These are phyloP conservation scores for Talaromyces sp. DNA, from an alignment of 2,329 filamentous ascomycete genomes.

Conservation along the genomic window DNA sequence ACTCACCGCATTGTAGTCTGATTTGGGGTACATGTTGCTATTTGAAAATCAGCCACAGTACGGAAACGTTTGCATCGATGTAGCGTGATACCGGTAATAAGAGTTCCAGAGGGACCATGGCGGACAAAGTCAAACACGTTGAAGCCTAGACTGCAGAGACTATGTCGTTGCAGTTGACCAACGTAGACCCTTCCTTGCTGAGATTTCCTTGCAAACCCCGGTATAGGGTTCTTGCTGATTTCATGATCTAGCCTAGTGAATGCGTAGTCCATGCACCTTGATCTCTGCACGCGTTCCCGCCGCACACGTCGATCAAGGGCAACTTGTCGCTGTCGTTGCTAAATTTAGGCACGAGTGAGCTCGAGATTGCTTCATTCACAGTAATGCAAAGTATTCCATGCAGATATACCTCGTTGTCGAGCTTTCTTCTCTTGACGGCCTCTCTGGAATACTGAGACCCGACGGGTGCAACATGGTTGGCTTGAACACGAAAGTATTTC, in stretches of 20 bases:
- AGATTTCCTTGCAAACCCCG: conserved; percentile 24
- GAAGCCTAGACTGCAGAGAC: conserved; percentile 28
- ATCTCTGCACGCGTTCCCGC: conserved; percentile 34
- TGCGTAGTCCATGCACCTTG: conserved; percentile 29
- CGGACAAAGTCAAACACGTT: conserved; percentile 27
- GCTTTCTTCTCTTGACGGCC: conserved; percentile 56
- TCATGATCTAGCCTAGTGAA: conserved; percentile 30
- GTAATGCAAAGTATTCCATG: neutral
- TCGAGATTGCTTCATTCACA: neutral
- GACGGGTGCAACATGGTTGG: conserved; percentile 49
- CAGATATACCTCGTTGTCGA: conserved; percentile 38
- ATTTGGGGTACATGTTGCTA: conserved; percentile 19
- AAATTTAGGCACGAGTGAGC: neutral
- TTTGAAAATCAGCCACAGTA: conserved; percentile 19
- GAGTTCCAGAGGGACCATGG: conserved; percentile 33
- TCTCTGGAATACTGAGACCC: conserved; percentile 55
- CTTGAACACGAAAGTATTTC: conserved; percentile 66
- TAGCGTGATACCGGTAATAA: conserved; percentile 34
- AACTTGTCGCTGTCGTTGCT: conserved; percentile 30
- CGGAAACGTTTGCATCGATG: neutral
- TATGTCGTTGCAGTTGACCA: conserved; percentile 30
- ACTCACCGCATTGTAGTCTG: neutral
- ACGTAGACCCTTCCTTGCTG: conserved; percentile 31
- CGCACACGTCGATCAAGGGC: conserved; percentile 26
- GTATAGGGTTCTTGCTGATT: conserved; percentile 23